Evolutionary conservation across 139 green algal species (phyloP).

Genomic region (Chlorella sp.): DNA sequence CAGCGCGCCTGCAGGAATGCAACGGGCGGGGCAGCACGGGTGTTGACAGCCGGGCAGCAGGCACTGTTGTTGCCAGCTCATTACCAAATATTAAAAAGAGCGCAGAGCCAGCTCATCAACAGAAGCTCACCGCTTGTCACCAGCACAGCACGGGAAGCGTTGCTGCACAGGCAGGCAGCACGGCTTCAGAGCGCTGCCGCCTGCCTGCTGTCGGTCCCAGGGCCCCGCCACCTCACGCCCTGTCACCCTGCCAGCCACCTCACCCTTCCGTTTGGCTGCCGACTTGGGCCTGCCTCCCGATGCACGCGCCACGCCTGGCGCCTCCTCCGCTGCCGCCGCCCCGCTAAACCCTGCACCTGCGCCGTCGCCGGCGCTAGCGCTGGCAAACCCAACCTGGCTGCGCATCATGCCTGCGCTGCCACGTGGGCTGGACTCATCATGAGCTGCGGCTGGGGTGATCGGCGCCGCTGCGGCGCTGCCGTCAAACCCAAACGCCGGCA

Average conservation of each 20-base stretch:
- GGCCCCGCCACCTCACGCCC: neutral
- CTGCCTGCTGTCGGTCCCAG: neutral
- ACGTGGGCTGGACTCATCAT: neutral
- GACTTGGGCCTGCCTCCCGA: neutral
- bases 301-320: too few relatives aligned
- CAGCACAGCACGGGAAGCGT: neutral
- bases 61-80: neutral
- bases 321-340: neutral
- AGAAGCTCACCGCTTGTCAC: neutral
- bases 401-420: neutral
- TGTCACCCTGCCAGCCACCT: neutral
- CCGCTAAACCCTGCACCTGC: neutral
- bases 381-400: slow-evolving; percentile 33
- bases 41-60: neutral
- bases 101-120: neutral
- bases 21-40: neutral
- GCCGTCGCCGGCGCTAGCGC: neutral
- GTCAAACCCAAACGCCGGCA: neutral
- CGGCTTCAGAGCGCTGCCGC: neutral
- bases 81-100: neutral
- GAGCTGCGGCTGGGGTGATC: neutral
- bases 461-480: neutral
- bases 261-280: slow-evolving; percentile 27
- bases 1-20: slow-evolving; percentile 60
- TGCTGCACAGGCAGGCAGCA: neutral